Evolutionary conservation across 73 alveolate genomes (phyloP).

Genomic region (Blepharisma japonicum): DNA sequence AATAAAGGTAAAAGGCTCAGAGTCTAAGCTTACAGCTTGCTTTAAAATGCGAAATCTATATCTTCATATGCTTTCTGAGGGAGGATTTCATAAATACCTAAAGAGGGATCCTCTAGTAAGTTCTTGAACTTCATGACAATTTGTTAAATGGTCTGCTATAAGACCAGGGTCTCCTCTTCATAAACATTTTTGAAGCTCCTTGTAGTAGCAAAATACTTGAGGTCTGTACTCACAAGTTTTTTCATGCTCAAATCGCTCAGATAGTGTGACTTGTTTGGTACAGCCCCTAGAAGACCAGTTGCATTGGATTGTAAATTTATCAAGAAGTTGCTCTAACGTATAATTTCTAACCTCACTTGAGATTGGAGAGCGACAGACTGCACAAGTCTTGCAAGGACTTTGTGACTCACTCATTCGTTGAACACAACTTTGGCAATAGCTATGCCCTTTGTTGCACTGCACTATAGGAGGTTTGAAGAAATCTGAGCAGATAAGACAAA

Average conservation of each 20-base stretch:
- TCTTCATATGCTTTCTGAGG: background rate
- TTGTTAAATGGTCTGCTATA: background rate
- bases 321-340: background rate
- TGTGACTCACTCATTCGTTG: background rate
- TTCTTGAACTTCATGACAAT: background rate
- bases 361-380: background rate
- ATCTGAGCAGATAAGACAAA: slow-evolving; percentile 4
- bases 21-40: background rate
- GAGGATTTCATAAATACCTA: slow-evolving; percentile 25
- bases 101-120: background rate
- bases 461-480: slow-evolving; percentile 17
- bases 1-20: background rate
- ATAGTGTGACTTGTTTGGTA: background rate
- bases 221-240: slow-evolving; percentile 6
- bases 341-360: background rate
- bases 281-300: background rate
- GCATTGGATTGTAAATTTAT: background rate
- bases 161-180: background rate
- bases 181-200: background rate
- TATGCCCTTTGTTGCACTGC: slow-evolving; percentile 23
- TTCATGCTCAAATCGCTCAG: slow-evolving; percentile 5
- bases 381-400: background rate
- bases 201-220: background rate
- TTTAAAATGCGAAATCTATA: background rate
- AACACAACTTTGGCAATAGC: slow-evolving; percentile 15